Percentiles rank a stretch among this genome's conserved stretches.
phyloP scores from a whole-genome alignment of 768 basidiomycete genomes.

The Nidularia sp. region DNA sequence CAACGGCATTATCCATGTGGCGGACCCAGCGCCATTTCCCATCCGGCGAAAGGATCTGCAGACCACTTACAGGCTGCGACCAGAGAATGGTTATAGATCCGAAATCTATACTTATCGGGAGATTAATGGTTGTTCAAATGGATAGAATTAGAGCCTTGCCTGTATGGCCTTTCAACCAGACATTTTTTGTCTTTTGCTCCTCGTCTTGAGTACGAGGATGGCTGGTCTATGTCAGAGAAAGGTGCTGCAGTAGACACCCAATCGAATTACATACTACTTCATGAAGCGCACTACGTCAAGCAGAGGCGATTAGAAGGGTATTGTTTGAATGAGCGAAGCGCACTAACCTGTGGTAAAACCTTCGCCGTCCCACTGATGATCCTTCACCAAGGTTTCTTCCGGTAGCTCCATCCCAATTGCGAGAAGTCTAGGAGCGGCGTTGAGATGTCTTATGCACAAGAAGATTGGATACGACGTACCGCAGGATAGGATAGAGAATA shows the following conservation, averaged over 20 bases:
- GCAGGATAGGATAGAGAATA: slow-evolving; percentile 44
- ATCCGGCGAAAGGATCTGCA: slow-evolving; percentile 52
- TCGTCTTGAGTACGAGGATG: slow-evolving; percentile 48
- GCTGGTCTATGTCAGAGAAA: slow-evolving; percentile 17
- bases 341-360: slow-evolving; percentile 39
- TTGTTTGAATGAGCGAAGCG: too few relatives aligned
- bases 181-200: slow-evolving; percentile 44
- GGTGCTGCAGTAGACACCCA: not conserved
- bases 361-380: slow-evolving; percentile 36
- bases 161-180: slow-evolving; percentile 60
- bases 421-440: slow-evolving; percentile 30
- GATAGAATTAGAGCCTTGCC: slow-evolving; percentile 21
- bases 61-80: slow-evolving; percentile 55
- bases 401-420: slow-evolving; percentile 51
- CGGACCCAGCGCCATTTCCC: slow-evolving; percentile 55
- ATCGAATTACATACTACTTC: slow-evolving; percentile 48
- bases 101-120: slow-evolving; percentile 30
- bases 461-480: slow-evolving; percentile 18
- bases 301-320: too few relatives aligned
- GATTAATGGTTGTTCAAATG: not conserved
- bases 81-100: slow-evolving; percentile 55
- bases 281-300: slow-evolving; percentile 50
- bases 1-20: slow-evolving; percentile 56
- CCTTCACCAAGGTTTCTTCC: slow-evolving; percentile 45
- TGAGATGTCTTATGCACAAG: not conserved